Evolutionary conservation across 225 moss, liverwort and hornwort genomes (phyloP), one percentile per base, ranked within the genome.

Genomic region (Pseudisothecium myosuroides): DNA sequence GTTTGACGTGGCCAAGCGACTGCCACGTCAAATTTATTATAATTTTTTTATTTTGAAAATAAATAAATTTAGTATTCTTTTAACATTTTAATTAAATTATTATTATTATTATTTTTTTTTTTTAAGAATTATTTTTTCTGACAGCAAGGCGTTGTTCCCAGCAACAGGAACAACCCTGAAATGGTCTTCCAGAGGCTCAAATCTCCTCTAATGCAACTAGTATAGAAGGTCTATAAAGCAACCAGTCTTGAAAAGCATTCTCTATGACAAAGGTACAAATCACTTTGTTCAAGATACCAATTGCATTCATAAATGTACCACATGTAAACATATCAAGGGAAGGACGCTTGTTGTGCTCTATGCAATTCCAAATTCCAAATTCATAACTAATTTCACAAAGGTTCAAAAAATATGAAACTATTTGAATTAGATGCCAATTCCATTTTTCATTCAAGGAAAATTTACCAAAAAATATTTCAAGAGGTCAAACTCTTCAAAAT

Each of bases 331-430:
- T 68, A 23, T 39, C 4, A 39, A n/a, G 7, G 39, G 13, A 14
- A 15, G 16, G 8, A 63, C 4, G 4, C 4, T 67, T 11, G 0
- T n/a, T 2, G 0, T 28, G 2, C 1, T 2, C 6, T 45, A 27
- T 45, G 28, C 6, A 0, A 24, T 72, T 43, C 9, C 15, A 72
- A 17, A 5, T 43, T 72, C 27, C 9, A 43, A 45, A 28, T 73
- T 45, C 3, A 28, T 45, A 28, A 45, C 2, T 28, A 45, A 45
- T 28, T 72, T 2, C 3, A 39, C 5, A 14, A 71, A 41, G 8
- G 3, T 26, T 26, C 16, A 15, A 43, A 71, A 41, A 43, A 27
- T 41, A 26, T 43, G 2, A 43, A 71, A 43, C 9, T 26, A 26
- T 1, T 26, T 71, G 67, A 21, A 4, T 37, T 6, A 21, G 5